These are phyloP conservation scores for Celoporthe dispersa DNA, from an alignment of 2,329 filamentous ascomycete genomes.

Conservation along the genomic window DNA sequence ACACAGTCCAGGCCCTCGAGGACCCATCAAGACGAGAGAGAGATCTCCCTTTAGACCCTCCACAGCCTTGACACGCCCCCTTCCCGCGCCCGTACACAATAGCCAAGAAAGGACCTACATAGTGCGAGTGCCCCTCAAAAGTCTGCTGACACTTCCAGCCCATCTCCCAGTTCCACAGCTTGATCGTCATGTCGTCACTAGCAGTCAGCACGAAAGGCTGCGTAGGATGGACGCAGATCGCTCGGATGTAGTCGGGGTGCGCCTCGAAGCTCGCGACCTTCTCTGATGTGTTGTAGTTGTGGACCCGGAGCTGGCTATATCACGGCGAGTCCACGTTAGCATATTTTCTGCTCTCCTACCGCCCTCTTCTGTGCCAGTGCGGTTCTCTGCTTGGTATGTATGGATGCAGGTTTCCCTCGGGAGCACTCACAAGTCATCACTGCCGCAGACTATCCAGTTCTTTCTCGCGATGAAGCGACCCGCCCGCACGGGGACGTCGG, in stretches of 20 bases:
- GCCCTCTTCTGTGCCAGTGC: constrained; percentile 9
- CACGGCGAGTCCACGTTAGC: constrained; percentile 40
- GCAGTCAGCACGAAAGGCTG: constrained; percentile 96
- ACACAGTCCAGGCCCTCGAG: constrained; percentile 9
- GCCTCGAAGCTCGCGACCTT: constrained; percentile 98
- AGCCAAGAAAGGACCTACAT: constrained; percentile 43
- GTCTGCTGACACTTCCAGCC: constrained; percentile 77
- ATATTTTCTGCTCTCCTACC: constrained; percentile 37
- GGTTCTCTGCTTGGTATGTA: constrained; percentile 38
- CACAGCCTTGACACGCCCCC: background rate
- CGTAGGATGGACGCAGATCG: constrained; percentile 92
- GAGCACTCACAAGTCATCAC: constrained; percentile 72
- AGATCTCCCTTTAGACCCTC: background rate
- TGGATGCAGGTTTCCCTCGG: constrained; percentile 39
- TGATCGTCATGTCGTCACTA: constrained; percentile 98
- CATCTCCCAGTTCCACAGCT: constrained; percentile 99
- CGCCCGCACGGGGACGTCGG: constrained; percentile 95
- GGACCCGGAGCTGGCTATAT: constrained; percentile 85
- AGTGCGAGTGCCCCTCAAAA: constrained; percentile 95
- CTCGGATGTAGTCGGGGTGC: constrained; percentile 97
- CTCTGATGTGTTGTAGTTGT: constrained; percentile 99
- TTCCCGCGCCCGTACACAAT: background rate
- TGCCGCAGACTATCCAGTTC: constrained; percentile 98
- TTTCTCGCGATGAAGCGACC: constrained; percentile 96
- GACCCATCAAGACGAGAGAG: background rate